phyloP scores from a whole-genome alignment of 208 protist genomes.

The Naegleria fowleri region DNA sequence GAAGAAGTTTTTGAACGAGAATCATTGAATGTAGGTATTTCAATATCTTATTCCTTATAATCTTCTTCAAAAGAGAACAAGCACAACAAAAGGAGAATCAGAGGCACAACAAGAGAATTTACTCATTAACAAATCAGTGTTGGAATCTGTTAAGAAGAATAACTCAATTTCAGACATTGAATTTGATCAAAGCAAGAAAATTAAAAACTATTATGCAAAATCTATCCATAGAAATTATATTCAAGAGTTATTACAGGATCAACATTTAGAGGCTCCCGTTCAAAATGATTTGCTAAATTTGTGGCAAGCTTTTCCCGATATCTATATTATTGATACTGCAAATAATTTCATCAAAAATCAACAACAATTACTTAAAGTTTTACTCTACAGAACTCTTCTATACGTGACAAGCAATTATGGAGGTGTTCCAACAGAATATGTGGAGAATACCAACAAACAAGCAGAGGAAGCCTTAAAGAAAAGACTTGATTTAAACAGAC shows the following conservation, averaged over 20 bases:
- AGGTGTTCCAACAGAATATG: not conserved
- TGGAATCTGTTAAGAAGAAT: not conserved
- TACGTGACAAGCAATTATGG: not conserved
- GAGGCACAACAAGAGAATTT: not conserved
- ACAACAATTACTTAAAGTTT: not conserved
- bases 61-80: not conserved
- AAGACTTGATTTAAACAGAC: not conserved
- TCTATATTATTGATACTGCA: not conserved
- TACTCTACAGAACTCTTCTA: not conserved
- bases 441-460: not conserved
- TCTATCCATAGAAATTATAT: too few species aligned
- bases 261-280: not conserved
- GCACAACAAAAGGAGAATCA: not conserved
- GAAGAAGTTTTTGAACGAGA: not conserved
- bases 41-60: too few species aligned
- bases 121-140: not conserved
- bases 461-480: not conserved
- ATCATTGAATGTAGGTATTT: not conserved
- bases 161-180: not conserved
- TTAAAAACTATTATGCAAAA: not conserved
- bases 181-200: not conserved
- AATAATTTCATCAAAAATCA: not conserved
- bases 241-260: too few species aligned
- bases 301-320: not conserved
- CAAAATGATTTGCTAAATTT: not conserved